Evolutionary conservation across 768 basidiomycete genomes (phyloP), one percentile per base, ranked within the genome.

Genomic region (Lentinus tigrinus): DNA sequence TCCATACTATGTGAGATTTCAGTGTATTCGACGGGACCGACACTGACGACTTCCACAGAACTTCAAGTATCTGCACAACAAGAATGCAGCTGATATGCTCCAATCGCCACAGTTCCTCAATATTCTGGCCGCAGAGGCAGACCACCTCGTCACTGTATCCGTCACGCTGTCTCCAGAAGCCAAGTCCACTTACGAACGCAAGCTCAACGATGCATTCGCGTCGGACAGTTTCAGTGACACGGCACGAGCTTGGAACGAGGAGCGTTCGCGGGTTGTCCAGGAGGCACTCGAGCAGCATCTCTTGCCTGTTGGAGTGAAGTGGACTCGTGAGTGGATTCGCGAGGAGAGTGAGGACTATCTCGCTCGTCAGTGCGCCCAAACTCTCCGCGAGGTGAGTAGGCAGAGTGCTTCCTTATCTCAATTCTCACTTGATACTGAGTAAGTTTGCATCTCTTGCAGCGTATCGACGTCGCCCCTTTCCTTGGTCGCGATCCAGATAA

Each of bases 21-120:
- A 3, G 24, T 19, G 42, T 21, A 17, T 17, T 48, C 13, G 27
- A 13, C 47, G 24, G 47, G 19, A 47, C 40, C 40, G 36, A 52
- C n/a, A 17, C 31, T 28, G 7, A 48, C 44, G 38, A 5, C 60
- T 16, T 47, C 52, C 10, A 10, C 65, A 99, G 96, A 87, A 85
- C 65, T 98, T 98, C 83, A 98, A 98, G 78, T 98, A 98, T 74
- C 81, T 98, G 27, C 76, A 80, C 26, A 80, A 88, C 59, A 98
- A 97, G 67, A 85, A 84, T 24, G 80, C 93, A 28, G 69, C 70
- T 27, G 81, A 85, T 4, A 87, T 96, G 84, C 65, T 85, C 38
- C 80, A 85, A 39, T 77, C 81, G 1, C 77, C 91, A 19, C 93
- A 95, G 65, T 98, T 95, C 74, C 78, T 98, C 24, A 87, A 93